Base-by-base conservation (phyloP, 2,329 filamentous ascomycete genomes). In the Metarhizium brunneum region DNA sequence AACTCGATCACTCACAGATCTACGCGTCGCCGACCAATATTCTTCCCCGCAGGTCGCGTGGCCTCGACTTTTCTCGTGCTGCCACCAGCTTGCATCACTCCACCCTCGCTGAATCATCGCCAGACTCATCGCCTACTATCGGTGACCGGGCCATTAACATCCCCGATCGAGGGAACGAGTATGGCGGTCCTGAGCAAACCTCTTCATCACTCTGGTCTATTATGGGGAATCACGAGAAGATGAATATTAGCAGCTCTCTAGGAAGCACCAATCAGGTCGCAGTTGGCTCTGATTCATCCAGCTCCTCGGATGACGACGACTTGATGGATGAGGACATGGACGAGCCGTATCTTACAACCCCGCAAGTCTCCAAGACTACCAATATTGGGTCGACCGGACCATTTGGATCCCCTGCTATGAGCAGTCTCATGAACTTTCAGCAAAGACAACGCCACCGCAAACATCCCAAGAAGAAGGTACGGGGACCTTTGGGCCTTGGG, bases 71-170 rank as follows among this genome's bases (percentile, higher is more conserved):
- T 70, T 92, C 92, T 45, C 83, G 92, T 62, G 92, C 92, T 11
- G 94, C 90, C 59, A 96, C 92, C 11, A 95, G 92, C 67, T 78
- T 99, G 25, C 94, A 97, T 72, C 94, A 97, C 71, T 96, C 92
- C 16, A 97, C 89, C 0, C 81, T 97, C 8, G 92, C 92, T 55
- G 90, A 96, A 63, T 88, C 89, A 1, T 94, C 89, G 5, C 91
- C 92, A 3, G 91, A 95, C 68, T 94, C 90, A 0, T 96, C 92
- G 0, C 94, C 94, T 0, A 92, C 87, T 13, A 86, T 94, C 54
- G 85, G 85, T 53, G 84, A 87, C 42, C 72, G 76, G 59, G 82
- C 78, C 30, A 82, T 85, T 76, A 83, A 80, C 64, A 86, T 86
- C 51, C 83, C 82, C 7, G 73, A 73, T 47, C 75, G 80, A 52